Evolutionary conservation across 2,329 filamentous ascomycete genomes (phyloP), one percentile per base, ranked within the genome.

Genomic region (Coleophoma cylindrospora): DNA sequence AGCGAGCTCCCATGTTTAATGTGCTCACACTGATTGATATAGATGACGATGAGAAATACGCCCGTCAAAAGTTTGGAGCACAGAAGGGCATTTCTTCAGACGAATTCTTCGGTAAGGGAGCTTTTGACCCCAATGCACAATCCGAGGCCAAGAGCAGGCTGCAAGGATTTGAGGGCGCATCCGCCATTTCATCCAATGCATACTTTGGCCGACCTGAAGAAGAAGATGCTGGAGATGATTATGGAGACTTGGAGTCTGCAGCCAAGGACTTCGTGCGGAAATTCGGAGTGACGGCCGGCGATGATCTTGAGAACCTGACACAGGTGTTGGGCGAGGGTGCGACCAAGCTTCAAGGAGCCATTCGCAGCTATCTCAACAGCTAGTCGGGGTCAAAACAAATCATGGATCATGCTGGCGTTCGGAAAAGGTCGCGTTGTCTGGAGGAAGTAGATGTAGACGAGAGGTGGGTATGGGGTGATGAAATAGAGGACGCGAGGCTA

Each of bases 1-100:
- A 21, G n/a, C 13, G n/a, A 13, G 34, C 19, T 32, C 32, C 21
- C 32, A 21, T 34, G 11, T 5, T 32, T 19, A 40, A 34, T 12
- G 22, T 34, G 14, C 45, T n/a, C 22, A 13, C 3, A 21, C 37
- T 56, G 49, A 62, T 69, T 6, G 57, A 70, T 14, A 10, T 52
- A 84, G 83, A 82, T 55, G 90, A 96, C 51, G 84, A 86, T 49
- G 83, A 96, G 63, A 84, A 82, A 64, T 95, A 89, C 65, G 90
- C 91, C 6, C 87, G 89, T 62, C 75, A 81, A 64, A 96, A 96
- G 70, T 99, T 99, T 64, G 92, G 91, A 53, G 72, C 71, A 40
- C 94, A 99, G 68, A 97, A 97, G 76, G 89, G 89, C 60, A 99
- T 99, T 59, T 96, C 91, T 0, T 96, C 91, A 0, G 94, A 99